Evolutionary conservation across 176 grass and related monocot genomes (phyloP), one percentile per base, ranked within the genome.

Genomic region (Oryza punctata): DNA sequence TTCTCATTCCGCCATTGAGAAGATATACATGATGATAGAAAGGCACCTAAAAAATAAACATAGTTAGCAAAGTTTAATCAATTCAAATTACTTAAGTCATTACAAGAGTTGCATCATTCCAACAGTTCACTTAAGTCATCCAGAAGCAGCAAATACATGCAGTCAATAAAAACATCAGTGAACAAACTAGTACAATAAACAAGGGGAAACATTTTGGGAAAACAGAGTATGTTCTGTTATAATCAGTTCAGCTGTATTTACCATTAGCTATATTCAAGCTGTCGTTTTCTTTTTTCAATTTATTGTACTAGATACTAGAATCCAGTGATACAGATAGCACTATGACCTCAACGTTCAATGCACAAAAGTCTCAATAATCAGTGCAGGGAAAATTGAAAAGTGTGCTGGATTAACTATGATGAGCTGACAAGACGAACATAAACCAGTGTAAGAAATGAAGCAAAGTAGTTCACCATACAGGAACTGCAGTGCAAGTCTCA

Each of bases 1-100:
- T 89, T 75, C 30, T 75, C 69, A 84, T 19, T 73, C 43, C 12
- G 3, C 61, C 80, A 78, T n/a, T 85, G 81, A 76, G 84, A 81
- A 75, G 65, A 71, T 64, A 70, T 75, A 33, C 80, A 27, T 78
- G 47, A 81, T 23, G 18, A 70, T 73, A 78, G 40, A 38, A 74
- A 70, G 29, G 69, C 86, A 57, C 89, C 89, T 86, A 88, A 89
- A 33, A 85, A 71, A 72, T 30, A 12, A 77, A 30, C n/a, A 27
- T 80, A 73, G 29, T 84, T 26, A 89, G 32, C 43, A 64, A n/a
- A 6, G 3, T 67, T 70, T 49, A 40, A 85, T 26, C 50, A 76
- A 65, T 32, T 45, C 28, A 68, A 54, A 70, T 2, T 28, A 29
- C 6, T 41, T 38, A n/a, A n/a, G n/a, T n/a, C n/a, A n/a, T n/a